Conservation (phyloP, 768 basidiomycete genomes). For the Lactifluus volemus region DNA sequence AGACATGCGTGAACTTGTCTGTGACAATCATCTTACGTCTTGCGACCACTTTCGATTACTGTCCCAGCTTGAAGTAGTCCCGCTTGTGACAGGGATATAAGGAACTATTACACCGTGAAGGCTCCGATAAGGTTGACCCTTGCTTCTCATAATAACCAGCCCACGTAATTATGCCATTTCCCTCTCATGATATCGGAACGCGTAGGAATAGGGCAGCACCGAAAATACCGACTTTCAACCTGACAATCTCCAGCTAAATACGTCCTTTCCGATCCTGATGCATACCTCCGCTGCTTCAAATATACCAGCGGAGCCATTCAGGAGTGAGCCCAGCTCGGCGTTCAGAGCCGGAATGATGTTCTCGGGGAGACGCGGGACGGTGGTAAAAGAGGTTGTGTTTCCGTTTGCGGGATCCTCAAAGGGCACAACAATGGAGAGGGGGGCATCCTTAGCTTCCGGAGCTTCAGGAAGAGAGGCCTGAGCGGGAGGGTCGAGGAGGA, state of each 20-base stretch:
- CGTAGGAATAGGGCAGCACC: background rate
- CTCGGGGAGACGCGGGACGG: background rate
- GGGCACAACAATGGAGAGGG: background rate
- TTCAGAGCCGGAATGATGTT: constrained; percentile 1
- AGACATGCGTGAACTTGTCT: too few species aligned
- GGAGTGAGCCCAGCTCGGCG: background rate
- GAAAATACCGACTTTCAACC: background rate
- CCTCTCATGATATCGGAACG: too few species aligned
- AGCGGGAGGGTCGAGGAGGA: constrained; percentile 40
- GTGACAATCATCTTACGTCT: too few species aligned
- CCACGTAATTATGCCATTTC: too few species aligned
- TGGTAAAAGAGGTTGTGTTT: background rate
- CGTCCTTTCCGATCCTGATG: constrained; percentile 7
- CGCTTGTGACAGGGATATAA: too few species aligned
- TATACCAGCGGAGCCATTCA: background rate
- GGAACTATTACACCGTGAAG: too few species aligned
- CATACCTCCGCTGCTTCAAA: constrained; percentile 2
- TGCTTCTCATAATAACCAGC: too few species aligned
- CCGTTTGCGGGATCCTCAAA: constrained; percentile 2
- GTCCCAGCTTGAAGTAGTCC: too few species aligned
- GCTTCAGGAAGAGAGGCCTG: background rate
- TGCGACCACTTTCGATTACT: too few species aligned
- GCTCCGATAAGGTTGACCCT: too few species aligned
- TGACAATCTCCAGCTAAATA: background rate
- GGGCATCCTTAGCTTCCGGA: background rate